Base-by-base conservation (phyloP, 495 filamentous ascomycete genomes). In the Talaromyces borbonicus region DNA sequence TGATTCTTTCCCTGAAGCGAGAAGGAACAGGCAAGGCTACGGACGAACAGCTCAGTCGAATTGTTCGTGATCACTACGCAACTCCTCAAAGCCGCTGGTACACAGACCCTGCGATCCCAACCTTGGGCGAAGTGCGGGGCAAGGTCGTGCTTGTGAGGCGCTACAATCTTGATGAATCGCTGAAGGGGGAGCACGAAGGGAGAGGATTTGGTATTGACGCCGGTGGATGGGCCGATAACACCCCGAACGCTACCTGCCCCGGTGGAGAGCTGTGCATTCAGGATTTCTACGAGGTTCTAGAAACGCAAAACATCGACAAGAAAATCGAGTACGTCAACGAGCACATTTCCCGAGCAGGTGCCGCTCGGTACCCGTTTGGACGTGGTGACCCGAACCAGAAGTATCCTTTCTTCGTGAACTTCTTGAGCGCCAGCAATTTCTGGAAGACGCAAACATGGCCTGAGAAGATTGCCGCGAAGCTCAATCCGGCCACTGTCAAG, bases 381-480 rank as follows among this genome's bases (percentile, higher is more conserved):
- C 53, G 63, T 15, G 57, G 51, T 43, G 23, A 50, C 16, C 69
- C 54, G 44, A 63, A 54, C 39, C 56, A 57, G 19, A 65, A 66
- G 9, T 63, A 71, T 46, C 90, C 88, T 1, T 75, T 97, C 52
- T 95, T 80, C 49, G 65, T 98, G 58, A 98, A 97, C 61, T 98
- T 96, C 58, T 58, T 96, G 46, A 87, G 75, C 37, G 92, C 80
- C 1, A 87, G 82, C 58, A 96, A 93, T 65, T 96, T 98, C 70
- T 98, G 88, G 79, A 90, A 83, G 52, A 65, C 81, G 0, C 78
- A 79, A 43, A 94, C 85, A 56, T 98, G 92, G 92, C 92, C 92
- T 7, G 90, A 95, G 58, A 84, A 75, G 65, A 83, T 97, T 56
- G 90, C 90, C n/a, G 80, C 78, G 24, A 90, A 86, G 69, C 69